phyloP scores from a whole-genome alignment of 176 grass and related monocot genomes.

The Canna indica region DNA sequence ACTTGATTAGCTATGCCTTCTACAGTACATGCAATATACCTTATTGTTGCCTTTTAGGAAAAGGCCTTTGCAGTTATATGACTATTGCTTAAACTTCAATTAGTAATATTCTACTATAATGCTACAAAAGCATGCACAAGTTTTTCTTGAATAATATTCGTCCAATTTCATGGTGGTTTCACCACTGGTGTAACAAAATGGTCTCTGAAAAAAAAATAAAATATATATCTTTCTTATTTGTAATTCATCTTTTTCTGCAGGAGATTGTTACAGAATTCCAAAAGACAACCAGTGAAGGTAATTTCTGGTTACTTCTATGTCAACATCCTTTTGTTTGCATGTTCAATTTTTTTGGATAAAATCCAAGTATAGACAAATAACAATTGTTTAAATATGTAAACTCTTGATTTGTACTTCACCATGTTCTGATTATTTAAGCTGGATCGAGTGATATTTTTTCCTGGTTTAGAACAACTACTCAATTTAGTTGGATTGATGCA shows the following conservation, averaged over 20 bases:
- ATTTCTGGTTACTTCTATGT: not conserved
- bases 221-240: constrained; percentile 1
- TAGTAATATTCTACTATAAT: too few species aligned
- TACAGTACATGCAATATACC: too few species aligned
- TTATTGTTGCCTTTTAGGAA: too few species aligned
- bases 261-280: constrained; percentile 80
- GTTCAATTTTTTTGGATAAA: not conserved
- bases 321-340: not conserved
- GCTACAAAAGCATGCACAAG: too few species aligned
- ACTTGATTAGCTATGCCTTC: too few species aligned
- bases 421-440: too few species aligned
- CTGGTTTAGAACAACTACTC: not conserved
- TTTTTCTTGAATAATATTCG: not conserved
- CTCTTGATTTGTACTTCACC: not conserved
- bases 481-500: not conserved
- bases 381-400: not conserved
- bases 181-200: too few species aligned
- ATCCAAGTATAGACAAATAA: not conserved
- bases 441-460: too few species aligned
- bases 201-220: too few species aligned
- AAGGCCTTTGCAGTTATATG: too few species aligned
- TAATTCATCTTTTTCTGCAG: constrained; percentile 16
- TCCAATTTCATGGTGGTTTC: not conserved
- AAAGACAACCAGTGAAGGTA: constrained; percentile 62
- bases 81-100: too few species aligned